Evolutionary conservation across 495 filamentous ascomycete species (phyloP).

Genomic region (Haplographium delicatum): DNA sequence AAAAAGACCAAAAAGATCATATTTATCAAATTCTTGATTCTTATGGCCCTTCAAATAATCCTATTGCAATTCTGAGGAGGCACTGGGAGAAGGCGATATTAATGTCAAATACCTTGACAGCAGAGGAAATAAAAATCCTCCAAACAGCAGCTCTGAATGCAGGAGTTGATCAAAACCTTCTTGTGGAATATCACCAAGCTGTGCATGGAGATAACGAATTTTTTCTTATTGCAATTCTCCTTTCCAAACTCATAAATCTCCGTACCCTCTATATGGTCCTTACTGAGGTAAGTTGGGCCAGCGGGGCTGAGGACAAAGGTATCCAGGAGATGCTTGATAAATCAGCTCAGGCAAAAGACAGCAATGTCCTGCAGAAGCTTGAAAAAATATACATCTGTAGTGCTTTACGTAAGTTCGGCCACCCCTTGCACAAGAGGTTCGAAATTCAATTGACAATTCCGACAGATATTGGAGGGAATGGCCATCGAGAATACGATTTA

Average conservation of each 20-base stretch:
- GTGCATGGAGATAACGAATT: not conserved
- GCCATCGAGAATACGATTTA: constrained; percentile 5
- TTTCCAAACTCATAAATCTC: not conserved
- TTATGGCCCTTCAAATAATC: too few species aligned
- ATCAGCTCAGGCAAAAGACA: not conserved
- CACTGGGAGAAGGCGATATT: not conserved
- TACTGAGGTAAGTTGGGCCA: not conserved
- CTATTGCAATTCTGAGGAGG: too few species aligned
- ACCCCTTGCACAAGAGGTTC: not conserved
- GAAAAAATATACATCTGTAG: constrained; percentile 7
- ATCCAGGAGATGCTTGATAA: not conserved
- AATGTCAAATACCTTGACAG: not conserved
- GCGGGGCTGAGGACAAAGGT: not conserved
- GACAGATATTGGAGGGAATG: constrained; percentile 3
- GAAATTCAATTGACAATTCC: not conserved
- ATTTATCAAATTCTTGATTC: too few species aligned
- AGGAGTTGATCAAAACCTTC: not conserved
- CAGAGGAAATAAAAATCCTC: not conserved
- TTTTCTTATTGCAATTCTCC: not conserved
- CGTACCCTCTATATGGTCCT: constrained; percentile 1
- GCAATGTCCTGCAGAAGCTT: not conserved
- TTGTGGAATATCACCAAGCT: not conserved
- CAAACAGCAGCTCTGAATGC: not conserved
- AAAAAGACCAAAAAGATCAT: not conserved
- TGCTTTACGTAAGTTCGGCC: constrained; percentile 3